Evolutionary conservation across 2,329 filamentous ascomycete species (phyloP).

Genomic region (Akanthomyces uredinophilus): DNA sequence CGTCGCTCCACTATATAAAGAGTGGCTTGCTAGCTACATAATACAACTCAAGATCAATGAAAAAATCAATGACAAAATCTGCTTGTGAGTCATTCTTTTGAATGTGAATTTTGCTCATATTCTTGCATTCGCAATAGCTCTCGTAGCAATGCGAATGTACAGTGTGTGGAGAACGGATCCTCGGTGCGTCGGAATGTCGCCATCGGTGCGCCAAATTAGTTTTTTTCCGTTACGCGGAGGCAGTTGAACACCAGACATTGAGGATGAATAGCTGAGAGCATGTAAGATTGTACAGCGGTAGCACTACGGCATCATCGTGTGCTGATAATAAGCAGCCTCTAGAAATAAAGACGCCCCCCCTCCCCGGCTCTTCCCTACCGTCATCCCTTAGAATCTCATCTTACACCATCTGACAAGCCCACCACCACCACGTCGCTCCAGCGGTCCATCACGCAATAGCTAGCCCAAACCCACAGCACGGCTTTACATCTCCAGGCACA

Average conservation of each 20-base stretch:
- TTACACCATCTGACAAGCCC: constrained; percentile 10
- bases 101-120: no score
- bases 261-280: background rate
- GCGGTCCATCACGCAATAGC: constrained; percentile 13
- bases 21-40: no score
- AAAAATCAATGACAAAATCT: no score
- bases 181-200: constrained; percentile 20
- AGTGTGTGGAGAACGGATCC: constrained; percentile 11
- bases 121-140: no score
- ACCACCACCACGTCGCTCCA: background rate
- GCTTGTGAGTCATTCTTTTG: no score
- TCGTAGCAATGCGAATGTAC: background rate
- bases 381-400: background rate
- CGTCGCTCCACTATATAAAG: no score
- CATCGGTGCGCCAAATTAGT: constrained; percentile 18
- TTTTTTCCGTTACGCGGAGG: background rate
- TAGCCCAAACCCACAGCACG: constrained; percentile 13
- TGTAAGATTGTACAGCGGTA: background rate
- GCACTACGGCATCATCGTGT: background rate
- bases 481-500: background rate
- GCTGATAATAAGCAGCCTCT: background rate
- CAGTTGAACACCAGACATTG: background rate
- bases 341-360: background rate
- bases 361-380: background rate
- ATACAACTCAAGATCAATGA: no score